These are phyloP conservation scores for Iris macrosiphon DNA, from an alignment of 106 monocot species.

Conservation along the genomic window DNA sequence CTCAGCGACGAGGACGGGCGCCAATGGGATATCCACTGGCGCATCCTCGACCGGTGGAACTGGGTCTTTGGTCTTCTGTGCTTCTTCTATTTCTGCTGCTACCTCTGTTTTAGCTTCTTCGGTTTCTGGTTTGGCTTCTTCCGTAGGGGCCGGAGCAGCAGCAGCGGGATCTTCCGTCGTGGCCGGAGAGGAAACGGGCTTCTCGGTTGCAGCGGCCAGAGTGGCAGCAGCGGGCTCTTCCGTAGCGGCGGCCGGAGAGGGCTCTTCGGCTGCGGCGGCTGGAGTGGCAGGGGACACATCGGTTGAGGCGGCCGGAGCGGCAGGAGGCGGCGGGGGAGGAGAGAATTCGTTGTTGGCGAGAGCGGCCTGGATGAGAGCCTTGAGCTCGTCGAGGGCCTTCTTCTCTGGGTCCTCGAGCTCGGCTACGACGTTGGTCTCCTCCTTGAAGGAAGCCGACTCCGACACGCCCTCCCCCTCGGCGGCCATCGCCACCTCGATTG, in stretches of 20 bases:
- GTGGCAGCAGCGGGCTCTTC: too few species aligned
- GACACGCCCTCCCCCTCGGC: conserved; percentile 15
- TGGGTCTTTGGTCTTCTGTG: not conserved
- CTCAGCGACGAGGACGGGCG: too few species aligned
- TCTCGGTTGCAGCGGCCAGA: not conserved
- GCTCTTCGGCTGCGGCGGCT: not conserved
- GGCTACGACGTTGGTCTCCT: conserved; percentile 53
- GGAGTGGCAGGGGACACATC: conserved; percentile 8
- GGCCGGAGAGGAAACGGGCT: not conserved
- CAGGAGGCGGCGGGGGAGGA: conserved; percentile 27
- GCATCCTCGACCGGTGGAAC: too few species aligned
- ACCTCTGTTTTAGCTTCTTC: too few species aligned
- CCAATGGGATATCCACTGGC: too few species aligned
- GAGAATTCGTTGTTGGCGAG: conserved; percentile 38
- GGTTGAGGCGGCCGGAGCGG: not conserved
- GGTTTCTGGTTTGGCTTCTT: too few species aligned
- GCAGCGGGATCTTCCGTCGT: not conserved
- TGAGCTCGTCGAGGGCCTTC: conserved; percentile 65
- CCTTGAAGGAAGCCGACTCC: conserved; percentile 46
- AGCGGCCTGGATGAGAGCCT: conserved; percentile 36
- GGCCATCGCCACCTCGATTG: not conserved
- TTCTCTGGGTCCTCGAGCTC: conserved; percentile 53
- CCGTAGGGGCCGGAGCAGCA: not conserved
- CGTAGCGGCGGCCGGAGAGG: too few species aligned
- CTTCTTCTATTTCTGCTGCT: not conserved